phyloP scores from a whole-genome alignment of 2,329 filamentous ascomycete species.

The Talaromyces sp. region DNA sequence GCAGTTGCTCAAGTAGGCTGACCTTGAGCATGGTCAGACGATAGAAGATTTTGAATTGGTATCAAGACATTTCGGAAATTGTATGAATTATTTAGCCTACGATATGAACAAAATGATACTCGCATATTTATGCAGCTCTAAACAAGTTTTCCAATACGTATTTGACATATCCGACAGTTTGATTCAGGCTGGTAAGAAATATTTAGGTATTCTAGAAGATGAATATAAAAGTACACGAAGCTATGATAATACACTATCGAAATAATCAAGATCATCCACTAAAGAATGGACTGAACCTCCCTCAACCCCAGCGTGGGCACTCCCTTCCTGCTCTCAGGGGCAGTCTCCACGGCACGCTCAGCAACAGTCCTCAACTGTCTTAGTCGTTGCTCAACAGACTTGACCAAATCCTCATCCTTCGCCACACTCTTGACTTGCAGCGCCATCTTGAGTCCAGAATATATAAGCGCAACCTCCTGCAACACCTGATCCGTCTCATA shows the following conservation, averaged over 20 bases:
- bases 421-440: constrained; percentile 35
- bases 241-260: constrained; percentile 11
- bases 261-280: neutral
- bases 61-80: neutral
- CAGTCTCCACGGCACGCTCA: constrained; percentile 26
- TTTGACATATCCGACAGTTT: too few species aligned
- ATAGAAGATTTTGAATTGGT: neutral
- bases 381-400: constrained; percentile 27
- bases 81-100: neutral
- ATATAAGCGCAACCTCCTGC: constrained; percentile 36
- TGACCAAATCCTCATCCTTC: constrained; percentile 27
- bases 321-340: constrained; percentile 24
- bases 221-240: constrained; percentile 14
- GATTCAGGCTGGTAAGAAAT: neutral
- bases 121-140: neutral
- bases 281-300: constrained; percentile 19
- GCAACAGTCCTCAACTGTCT: constrained; percentile 56
- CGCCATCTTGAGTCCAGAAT: constrained; percentile 44
- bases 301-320: constrained; percentile 26
- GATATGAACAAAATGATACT: neutral
- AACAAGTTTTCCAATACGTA: too few species aligned
- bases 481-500: constrained; percentile 28
- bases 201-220: neutral
- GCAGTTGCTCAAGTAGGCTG: constrained; percentile 43
- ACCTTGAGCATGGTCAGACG: neutral